Base-by-base conservation (phyloP, 2,329 filamentous ascomycete species). In the Phaeosphaeriaceae sp. region DNA sequence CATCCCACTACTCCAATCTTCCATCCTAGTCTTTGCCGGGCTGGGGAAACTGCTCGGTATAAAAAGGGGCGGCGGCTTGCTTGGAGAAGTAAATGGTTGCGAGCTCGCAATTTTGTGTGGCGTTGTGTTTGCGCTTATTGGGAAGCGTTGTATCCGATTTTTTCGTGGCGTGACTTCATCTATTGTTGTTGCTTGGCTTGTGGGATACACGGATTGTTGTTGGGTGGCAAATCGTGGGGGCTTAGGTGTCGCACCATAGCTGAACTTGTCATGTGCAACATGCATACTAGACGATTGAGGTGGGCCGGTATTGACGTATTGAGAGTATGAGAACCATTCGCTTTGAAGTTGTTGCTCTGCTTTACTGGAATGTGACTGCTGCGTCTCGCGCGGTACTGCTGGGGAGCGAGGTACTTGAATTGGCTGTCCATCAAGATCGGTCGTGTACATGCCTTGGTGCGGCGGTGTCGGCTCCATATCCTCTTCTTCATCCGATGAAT, bases 41-140 rank as follows among this genome's bases (percentile, higher is more conserved):
- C 66, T 72, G 0, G 67, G 68, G 34, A 70, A 69, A 49, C 68
- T 72, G 5, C 61, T 66, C 2, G 70, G 70, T 38, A 72, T 72
- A 18, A 71, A 56, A 5, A 72, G 46, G 3, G 67, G 56, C 6
- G 68, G 67, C 3, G 67, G 68, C 34, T 59, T 61, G 5, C 49
- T 50, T 7, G 68, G 64, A 2, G 64, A 66, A 11, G 60, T 39
- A 15, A 54, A 43, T 8, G 52, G 50, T 21, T 60, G 60, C 4
- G 61, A 64, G 35, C 50, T 61, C 2, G 54, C 54, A 3, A 52
- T 48, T 15, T 57, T 59, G 4, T 60, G 59, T 0, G 68, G 67
- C 3, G 67, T 68, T 1, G 57, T 62, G 9, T 55, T 54, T 9
- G 59, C 55, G 29, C 58, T 68, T 4, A 21, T 28, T 0, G 49